These are phyloP conservation scores for Fistulifera solaris DNA, from an alignment of 108 stramenopile genomes.

Conservation along the genomic window DNA sequence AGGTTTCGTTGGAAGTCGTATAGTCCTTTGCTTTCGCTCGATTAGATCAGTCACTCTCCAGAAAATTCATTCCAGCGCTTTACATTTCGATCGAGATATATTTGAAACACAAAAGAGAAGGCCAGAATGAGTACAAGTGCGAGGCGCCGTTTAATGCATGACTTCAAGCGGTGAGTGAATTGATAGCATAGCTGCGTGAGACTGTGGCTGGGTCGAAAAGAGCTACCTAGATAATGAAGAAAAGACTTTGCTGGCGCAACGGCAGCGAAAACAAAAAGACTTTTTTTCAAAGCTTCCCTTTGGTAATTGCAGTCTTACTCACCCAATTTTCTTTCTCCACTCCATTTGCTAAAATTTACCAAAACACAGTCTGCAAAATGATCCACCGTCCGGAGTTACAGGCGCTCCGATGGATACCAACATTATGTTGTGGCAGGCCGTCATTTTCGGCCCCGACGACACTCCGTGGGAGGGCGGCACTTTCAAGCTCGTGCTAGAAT, in stretches of 20 bases:
- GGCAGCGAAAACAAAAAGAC: too few relatives aligned
- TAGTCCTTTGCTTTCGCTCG: too few relatives aligned
- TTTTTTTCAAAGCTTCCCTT: too few relatives aligned
- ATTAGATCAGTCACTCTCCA: too few relatives aligned
- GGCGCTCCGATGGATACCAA: conserved; percentile 99
- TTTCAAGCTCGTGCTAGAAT: conserved; percentile 93
- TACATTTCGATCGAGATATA: too few relatives aligned
- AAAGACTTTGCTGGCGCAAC: not conserved
- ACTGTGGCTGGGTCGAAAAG: not conserved
- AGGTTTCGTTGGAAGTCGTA: too few relatives aligned
- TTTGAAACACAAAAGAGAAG: too few relatives aligned
- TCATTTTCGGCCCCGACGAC: conserved; percentile 99
- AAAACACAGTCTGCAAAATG: conserved; percentile 85
- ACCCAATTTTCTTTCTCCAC: conserved; percentile 6
- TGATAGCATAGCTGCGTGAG: not conserved
- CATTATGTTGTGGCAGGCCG: conserved; percentile 94
- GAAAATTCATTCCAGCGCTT: too few relatives aligned
- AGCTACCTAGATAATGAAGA: not conserved
- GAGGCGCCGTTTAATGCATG: conserved; percentile 91
- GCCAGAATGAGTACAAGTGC: conserved; percentile 91
- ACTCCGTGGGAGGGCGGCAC: conserved; percentile 99
- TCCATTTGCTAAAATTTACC: not conserved
- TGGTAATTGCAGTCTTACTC: too few relatives aligned
- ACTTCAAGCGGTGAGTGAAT: conserved; percentile 74
- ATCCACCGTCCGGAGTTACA: conserved; percentile 96